A percentile compares a stretch with the other conserved stretches of the same genome.
These are phyloP conservation scores for Nicotiana undulata DNA, from an alignment of 257 asterid genomes.

Conservation along the genomic window DNA sequence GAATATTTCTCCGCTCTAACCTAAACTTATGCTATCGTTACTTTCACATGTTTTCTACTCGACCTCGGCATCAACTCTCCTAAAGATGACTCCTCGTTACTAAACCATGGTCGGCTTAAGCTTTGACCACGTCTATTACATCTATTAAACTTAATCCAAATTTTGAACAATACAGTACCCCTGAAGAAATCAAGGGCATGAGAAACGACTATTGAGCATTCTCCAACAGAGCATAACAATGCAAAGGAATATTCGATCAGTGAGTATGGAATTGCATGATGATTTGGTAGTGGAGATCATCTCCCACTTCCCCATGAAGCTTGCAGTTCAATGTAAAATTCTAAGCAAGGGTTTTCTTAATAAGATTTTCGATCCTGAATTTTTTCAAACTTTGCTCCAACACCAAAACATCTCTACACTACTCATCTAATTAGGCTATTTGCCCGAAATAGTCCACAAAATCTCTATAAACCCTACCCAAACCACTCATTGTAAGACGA, in stretches of 20 bases:
- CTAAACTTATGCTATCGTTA: too few species aligned
- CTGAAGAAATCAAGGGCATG: background rate
- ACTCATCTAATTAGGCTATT: background rate
- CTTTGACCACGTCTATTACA: too few species aligned
- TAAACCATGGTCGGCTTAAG: too few species aligned
- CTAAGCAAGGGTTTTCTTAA: background rate
- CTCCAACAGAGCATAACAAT: background rate
- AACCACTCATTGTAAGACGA: too few species aligned
- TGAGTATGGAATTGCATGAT: background rate
- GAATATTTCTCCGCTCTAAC: too few species aligned
- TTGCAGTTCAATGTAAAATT: too few species aligned
- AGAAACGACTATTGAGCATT: background rate
- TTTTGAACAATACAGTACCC: too few species aligned
- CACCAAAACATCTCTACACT: background rate
- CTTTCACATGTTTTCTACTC: too few species aligned
- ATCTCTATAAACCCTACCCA: background rate
- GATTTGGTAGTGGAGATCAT: background rate
- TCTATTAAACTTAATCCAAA: too few species aligned
- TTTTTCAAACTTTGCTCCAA: too few species aligned
- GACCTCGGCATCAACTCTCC: too few species aligned
- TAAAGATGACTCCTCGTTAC: too few species aligned
- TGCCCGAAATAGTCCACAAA: background rate
- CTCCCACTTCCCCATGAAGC: background rate
- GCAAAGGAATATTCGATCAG: background rate
- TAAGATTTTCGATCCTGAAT: background rate